Percentiles rank a stretch among this genome's conserved stretches.
Conservation (phyloP, 139 green algal genomes). For the Coelastrella sp. region DNA sequence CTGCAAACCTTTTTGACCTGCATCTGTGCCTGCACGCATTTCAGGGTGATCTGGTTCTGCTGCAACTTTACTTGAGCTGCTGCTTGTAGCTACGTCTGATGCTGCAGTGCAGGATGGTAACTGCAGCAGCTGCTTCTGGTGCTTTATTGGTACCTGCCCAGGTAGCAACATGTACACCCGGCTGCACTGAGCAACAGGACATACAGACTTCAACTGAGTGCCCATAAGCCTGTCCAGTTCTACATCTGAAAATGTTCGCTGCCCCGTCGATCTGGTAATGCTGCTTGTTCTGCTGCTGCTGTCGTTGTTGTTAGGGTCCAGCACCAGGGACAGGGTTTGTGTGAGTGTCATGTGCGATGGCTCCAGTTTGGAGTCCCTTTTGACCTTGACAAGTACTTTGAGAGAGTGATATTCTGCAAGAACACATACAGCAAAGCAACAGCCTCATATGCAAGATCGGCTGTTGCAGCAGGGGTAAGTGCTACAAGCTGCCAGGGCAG, state of each 20-base stretch:
- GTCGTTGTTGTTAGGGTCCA: constrained; percentile 20
- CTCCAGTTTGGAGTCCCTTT: neutral
- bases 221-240: constrained; percentile 2
- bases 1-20: neutral
- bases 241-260: neutral
- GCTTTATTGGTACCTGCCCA: neutral
- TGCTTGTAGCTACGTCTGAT: constrained; percentile 19
- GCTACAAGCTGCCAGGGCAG: too few relatives aligned
- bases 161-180: constrained; percentile 58
- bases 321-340: constrained; percentile 63
- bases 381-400: constrained; percentile 37
- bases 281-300: neutral
- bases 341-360: constrained; percentile 31
- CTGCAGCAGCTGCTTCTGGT: neutral
- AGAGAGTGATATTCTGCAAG: constrained; percentile 69
- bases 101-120: neutral
- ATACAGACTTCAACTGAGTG: constrained; percentile 25
- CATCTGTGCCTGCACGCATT: neutral
- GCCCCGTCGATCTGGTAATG: neutral
- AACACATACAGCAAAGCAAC: neutral
- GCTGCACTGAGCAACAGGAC: constrained; percentile 56
- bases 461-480: neutral
- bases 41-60: neutral
- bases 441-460: neutral
- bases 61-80: neutral